Percentiles rank a stretch among this genome's conserved stretches.
Conservation (phyloP, 331 rosid genomes). For the Phaseolus coccineus region DNA sequence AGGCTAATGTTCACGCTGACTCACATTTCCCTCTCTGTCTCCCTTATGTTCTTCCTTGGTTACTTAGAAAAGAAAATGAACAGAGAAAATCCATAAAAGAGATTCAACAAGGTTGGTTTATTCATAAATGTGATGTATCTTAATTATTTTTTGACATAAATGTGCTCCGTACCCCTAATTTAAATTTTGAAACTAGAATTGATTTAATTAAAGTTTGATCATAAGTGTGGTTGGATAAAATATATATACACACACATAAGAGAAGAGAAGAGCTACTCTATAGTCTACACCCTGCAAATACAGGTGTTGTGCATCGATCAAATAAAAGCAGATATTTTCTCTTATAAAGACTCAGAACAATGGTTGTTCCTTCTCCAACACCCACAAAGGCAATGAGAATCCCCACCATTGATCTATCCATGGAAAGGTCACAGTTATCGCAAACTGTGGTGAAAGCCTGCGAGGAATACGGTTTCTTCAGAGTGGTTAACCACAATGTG, state of each 20-base stretch:
- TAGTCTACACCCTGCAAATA: slow-evolving; percentile 14
- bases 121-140: no score
- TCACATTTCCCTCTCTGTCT: no score
- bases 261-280: slow-evolving; percentile 39
- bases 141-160: no score
- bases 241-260: slow-evolving; percentile 8
- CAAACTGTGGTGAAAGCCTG: slow-evolving; percentile 61
- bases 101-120: no score
- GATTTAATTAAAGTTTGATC: no score
- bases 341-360: not conserved
- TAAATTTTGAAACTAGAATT: no score
- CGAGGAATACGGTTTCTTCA: slow-evolving; percentile 77
- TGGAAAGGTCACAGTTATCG: slow-evolving; percentile 53
- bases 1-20: no score
- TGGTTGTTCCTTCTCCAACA: slow-evolving; percentile 60
- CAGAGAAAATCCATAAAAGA: no score
- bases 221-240: no score
- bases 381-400: slow-evolving; percentile 58
- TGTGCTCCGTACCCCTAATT: no score
- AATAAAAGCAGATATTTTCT: not conserved
- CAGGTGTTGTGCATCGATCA: not conserved
- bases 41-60: no score
- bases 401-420: slow-evolving; percentile 72
- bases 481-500: slow-evolving; percentile 73
- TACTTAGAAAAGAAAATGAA: no score